phyloP scores from a whole-genome alignment of 1,284 basidiomycete species.

The Cutaneotrichosporon sp. region DNA sequence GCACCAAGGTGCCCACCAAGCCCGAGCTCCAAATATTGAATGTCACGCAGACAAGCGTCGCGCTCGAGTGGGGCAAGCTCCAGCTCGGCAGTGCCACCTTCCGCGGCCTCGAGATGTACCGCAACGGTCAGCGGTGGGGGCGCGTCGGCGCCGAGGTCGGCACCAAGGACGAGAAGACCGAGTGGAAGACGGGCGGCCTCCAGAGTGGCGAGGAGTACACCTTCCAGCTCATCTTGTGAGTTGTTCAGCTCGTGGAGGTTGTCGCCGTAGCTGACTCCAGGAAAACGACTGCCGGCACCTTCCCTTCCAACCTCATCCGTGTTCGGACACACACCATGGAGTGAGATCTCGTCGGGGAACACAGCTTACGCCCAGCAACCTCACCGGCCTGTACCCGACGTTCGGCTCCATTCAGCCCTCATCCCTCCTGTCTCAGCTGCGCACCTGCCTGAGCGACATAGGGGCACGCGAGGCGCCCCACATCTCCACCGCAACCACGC shows the following conservation, averaged over 20 bases:
- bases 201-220: slow-evolving; percentile 84
- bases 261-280: slow-evolving; percentile 29
- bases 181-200: slow-evolving; percentile 78
- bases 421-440: slow-evolving; percentile 72
- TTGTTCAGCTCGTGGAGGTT: neutral
- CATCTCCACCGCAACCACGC: slow-evolving; percentile 94
- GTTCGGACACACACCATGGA: slow-evolving; percentile 86
- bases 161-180: slow-evolving; percentile 40
- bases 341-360: slow-evolving; percentile 29
- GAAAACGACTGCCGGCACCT: slow-evolving; percentile 82
- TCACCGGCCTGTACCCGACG: slow-evolving; percentile 87
- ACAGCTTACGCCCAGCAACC: slow-evolving; percentile 61
- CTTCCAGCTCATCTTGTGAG: slow-evolving; percentile 84
- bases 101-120: slow-evolving; percentile 84
- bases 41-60: slow-evolving; percentile 90
- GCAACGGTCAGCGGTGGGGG: slow-evolving; percentile 82
- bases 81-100: slow-evolving; percentile 80
- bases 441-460: slow-evolving; percentile 76
- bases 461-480: slow-evolving; percentile 82
- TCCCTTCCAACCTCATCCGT: slow-evolving; percentile 75
- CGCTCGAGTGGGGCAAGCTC: slow-evolving; percentile 86
- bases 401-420: slow-evolving; percentile 83
- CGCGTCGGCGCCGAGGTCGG: slow-evolving; percentile 43
- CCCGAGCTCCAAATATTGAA: slow-evolving; percentile 76
- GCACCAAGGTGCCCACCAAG: slow-evolving; percentile 65